Conservation (phyloP, 179 eudicot species). For the Vitellaria paradoxa region DNA sequence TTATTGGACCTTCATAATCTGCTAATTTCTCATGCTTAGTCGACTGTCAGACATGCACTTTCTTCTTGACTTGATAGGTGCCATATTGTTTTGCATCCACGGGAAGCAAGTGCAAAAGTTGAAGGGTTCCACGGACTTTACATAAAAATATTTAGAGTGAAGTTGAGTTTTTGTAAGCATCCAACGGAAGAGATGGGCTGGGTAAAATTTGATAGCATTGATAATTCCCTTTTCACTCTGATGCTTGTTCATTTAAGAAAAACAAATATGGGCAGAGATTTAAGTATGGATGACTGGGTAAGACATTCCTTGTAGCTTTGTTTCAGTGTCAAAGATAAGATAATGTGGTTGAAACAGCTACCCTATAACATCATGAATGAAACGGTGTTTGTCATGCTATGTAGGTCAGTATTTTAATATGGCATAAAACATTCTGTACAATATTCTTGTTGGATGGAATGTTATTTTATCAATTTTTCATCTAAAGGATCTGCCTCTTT, state of each 20-base stretch:
- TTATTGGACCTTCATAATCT: not conserved
- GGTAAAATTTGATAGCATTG: not conserved
- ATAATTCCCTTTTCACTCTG: not conserved
- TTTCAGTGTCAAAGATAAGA: not conserved
- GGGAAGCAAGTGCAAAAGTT: not conserved
- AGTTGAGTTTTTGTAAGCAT: not conserved
- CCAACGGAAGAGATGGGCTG: not conserved
- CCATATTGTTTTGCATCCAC: not conserved
- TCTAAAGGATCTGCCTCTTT: not conserved
- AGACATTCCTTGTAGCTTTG: not conserved
- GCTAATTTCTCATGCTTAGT: not conserved
- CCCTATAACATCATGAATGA: not conserved
- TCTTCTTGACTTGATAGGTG: not conserved
- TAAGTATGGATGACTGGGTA: not conserved
- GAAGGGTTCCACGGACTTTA: not conserved
- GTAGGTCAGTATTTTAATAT: not conserved
- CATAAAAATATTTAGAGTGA: too few relatives aligned
- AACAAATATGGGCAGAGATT: not conserved
- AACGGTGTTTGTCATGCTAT: not conserved
- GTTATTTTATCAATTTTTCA: not conserved
- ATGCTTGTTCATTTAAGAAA: not conserved
- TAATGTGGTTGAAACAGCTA: not conserved
- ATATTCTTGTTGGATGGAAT: not conserved
- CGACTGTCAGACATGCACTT: not conserved
- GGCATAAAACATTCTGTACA: not conserved